Conservation (phyloP, 768 basidiomycete species). For the Russula olivacea region DNA sequence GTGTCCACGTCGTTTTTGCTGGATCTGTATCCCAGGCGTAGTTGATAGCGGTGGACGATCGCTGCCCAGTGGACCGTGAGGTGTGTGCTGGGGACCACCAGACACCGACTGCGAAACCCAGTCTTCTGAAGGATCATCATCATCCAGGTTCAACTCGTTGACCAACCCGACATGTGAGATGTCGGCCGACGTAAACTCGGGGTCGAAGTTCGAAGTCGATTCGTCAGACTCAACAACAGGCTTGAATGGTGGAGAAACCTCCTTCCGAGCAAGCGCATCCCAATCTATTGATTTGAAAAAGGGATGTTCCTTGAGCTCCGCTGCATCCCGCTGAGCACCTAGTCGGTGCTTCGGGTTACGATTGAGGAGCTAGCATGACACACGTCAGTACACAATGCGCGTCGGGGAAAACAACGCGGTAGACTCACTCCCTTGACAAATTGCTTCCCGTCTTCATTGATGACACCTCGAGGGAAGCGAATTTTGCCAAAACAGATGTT, state of each 20-base stretch:
- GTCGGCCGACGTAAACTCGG: slow-evolving; percentile 94
- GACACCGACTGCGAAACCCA: slow-evolving; percentile 43
- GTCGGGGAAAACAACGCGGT: not conserved
- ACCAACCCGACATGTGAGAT: slow-evolving; percentile 61
- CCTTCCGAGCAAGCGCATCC: slow-evolving; percentile 77
- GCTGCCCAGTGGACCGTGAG: slow-evolving; percentile 69
- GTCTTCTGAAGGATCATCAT: slow-evolving; percentile 63
- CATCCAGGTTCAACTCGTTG: slow-evolving; percentile 37
- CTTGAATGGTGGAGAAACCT: slow-evolving; percentile 96
- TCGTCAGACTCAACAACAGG: slow-evolving; percentile 98
- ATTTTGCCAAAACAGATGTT: slow-evolving; percentile 99
- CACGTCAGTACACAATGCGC: not conserved
- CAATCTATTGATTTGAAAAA: slow-evolving; percentile 94
- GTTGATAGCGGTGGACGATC: slow-evolving; percentile 27
- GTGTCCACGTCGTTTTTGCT: slow-evolving; percentile 31
- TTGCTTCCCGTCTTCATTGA: slow-evolving; percentile 96
- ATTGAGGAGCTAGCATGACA: slow-evolving; percentile 71
- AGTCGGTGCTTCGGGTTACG: slow-evolving; percentile 97
- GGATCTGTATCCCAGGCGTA: slow-evolving; percentile 21
- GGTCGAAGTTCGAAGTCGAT: slow-evolving; percentile 96
- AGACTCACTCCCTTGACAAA: slow-evolving; percentile 93
- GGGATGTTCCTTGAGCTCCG: slow-evolving; percentile 90
- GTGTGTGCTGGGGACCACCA: slow-evolving; percentile 46
- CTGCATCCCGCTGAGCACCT: slow-evolving; percentile 85
- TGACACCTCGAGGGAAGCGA: slow-evolving; percentile 93